Evolutionary conservation across 1,284 basidiomycete species (phyloP).

Genomic region (Tausonia pullulans): DNA sequence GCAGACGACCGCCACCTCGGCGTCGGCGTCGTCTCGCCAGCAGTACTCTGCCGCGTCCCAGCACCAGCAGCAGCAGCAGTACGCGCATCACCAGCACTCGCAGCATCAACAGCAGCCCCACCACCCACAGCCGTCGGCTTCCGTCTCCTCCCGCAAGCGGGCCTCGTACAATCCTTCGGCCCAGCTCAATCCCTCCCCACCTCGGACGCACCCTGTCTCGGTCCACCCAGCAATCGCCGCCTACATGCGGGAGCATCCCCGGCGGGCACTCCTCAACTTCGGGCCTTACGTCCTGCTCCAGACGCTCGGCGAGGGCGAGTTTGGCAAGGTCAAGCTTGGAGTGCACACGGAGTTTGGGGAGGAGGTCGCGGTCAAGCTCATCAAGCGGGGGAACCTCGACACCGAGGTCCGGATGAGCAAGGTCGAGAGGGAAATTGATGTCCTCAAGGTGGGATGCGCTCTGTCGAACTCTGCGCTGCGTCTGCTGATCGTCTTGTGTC

Average conservation of each 20-base stretch:
- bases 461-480: background rate
- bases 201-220: conserved; percentile 27
- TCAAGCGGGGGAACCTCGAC: conserved; percentile 85
- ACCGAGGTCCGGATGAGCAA: conserved; percentile 79
- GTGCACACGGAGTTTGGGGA: conserved; percentile 90
- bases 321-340: conserved; percentile 98
- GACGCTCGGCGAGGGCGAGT: conserved; percentile 95
- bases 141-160: conserved; percentile 21
- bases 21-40: background rate
- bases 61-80: conserved; percentile 9
- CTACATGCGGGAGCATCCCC: conserved; percentile 72
- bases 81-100: background rate
- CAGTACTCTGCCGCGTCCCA: background rate
- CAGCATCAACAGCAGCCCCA: background rate
- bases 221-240: conserved; percentile 67
- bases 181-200: background rate
- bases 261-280: conserved; percentile 78
- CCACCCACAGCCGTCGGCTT: background rate
- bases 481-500: background rate
- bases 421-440: conserved; percentile 95
- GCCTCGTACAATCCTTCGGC: conserved; percentile 32
- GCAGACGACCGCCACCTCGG: background rate
- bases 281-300: conserved; percentile 90
- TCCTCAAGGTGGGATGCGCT: conserved; percentile 60
- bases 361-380: conserved; percentile 98